Evolutionary conservation across 108 stramenopile genomes (phyloP), one percentile per base, ranked within the genome.

Genomic region (Cylindrotheca fusiformis): DNA sequence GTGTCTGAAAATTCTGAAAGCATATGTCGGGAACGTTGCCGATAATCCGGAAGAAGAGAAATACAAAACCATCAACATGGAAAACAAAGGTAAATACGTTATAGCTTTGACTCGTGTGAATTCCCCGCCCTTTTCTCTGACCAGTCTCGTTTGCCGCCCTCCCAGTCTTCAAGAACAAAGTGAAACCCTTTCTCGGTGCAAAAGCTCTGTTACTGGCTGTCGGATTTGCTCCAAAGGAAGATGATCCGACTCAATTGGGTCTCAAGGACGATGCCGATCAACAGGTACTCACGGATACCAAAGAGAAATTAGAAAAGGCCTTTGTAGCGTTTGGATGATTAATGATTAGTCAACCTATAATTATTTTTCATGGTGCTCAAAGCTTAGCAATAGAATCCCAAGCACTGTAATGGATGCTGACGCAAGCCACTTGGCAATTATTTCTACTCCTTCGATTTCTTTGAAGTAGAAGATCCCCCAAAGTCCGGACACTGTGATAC

Each of bases 61-160:
- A 57, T 96, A 78, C 83, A 75, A 79, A 55, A 81, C 72, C 33
- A 95, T 95, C 65, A 97, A 95, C 70, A 88, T 88, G 77, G 96
- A 97, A 52, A 97, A 91, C 76, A 96, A 95, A 46, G 93, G 87
- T 41, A 41, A 10, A 14, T 41, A 10, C 14, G 36, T 41, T 14
- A 41, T 41, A 41, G 6, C 36, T 6, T n/a, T n/a, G n/a, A n/a
- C n/a, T n/a, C n/a, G n/a, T n/a, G n/a, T n/a, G n/a, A n/a, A n/a
- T n/a, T n/a, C n/a, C n/a, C n/a, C n/a, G n/a, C n/a, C n/a, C n/a
- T n/a, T n/a, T n/a, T n/a, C n/a, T n/a, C n/a, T n/a, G n/a, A n/a
- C n/a, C n/a, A n/a, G n/a, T n/a, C n/a, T n/a, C n/a, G n/a, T n/a
- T n/a, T n/a, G n/a, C n/a, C n/a, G n/a, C n/a, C n/a, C n/a, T n/a